Evolutionary conservation across 331 rosid genomes (phyloP), one percentile per base, ranked within the genome.

Genomic region (Malus hybrid): DNA sequence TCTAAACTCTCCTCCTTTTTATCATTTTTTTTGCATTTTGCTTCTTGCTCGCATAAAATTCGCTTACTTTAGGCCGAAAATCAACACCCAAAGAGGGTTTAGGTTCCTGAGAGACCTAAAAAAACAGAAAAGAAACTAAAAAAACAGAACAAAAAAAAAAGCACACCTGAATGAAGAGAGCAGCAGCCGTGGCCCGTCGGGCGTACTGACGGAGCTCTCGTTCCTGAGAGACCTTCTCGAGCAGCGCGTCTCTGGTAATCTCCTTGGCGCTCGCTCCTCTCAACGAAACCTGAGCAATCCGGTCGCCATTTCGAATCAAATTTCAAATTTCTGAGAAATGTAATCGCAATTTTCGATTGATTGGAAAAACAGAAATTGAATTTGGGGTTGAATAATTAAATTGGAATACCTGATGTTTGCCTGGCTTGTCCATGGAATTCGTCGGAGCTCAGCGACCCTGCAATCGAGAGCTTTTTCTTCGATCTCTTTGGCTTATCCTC

Each of bases 191-290:
- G 68, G 97, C 96, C 67, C 93, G 90, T 71, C 90, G 86, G 1
- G 97, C 97, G 78, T 90, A 83, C 70, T 85, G 88, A 48, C 99
- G 96, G 66, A 89, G 92, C 82, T 94, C 96, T 84, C 99, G 84
- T 84, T 94, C 97, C 69, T 80, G 91, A 19, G 92, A 81, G 56
- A 94, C 93, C 87, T 90, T 89, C 84, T 89, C 90, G 32, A 92
- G 96, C 78, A 94, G 92, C 15, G 88, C 97, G 66, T 90, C 99
- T 76, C 99, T 84, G 52, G 99, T 87, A 75, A 94, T 94, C 88
- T 94, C 99, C 86, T 94, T 94, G 26, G 88, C 90, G 86, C 99
- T 94, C 61, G 97, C 86, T 75, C 99, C 99, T 81, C 99, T 85
- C 86, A 94, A 63, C 32, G 97, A 94, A 22, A 92, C 96, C 99